These are phyloP conservation scores for Mycena galopus DNA, from an alignment of 768 basidiomycete species.

Conservation along the genomic window DNA sequence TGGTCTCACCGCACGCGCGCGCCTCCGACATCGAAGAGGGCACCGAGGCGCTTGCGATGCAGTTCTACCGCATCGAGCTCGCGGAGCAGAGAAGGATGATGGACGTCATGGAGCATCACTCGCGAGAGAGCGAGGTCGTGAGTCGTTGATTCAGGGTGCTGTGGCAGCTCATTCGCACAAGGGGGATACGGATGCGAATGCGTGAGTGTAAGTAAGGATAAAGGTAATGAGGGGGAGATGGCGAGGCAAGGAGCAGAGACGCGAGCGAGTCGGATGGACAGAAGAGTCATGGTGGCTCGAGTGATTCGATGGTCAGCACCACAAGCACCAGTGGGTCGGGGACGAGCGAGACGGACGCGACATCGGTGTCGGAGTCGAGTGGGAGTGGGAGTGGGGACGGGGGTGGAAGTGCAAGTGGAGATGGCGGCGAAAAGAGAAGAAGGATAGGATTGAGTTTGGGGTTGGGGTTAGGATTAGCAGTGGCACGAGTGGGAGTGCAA, in stretches of 20 bases:
- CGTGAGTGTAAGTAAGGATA: too few species aligned
- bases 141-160: background rate
- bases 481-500: background rate
- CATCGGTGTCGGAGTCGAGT: background rate
- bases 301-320: background rate
- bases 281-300: slow-evolving; percentile 20
- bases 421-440: background rate
- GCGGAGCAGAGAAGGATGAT: slow-evolving; percentile 91
- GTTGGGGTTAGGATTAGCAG: too few species aligned
- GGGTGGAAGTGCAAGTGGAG: background rate
- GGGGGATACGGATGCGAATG: background rate
- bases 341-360: background rate
- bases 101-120: slow-evolving; percentile 93
- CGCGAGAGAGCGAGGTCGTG: slow-evolving; percentile 63
- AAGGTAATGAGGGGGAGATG: too few species aligned
- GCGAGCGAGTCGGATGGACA: background rate
- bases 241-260: background rate
- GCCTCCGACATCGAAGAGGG: slow-evolving; percentile 69
- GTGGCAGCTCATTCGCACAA: background rate
- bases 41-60: slow-evolving; percentile 86
- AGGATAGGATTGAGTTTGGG: background rate
- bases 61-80: slow-evolving; percentile 94
- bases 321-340: background rate
- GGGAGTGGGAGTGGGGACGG: background rate
- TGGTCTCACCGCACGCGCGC: background rate